phyloP scores from a whole-genome alignment of 805 yeast species.

The Saccharomycopsis sp. region DNA sequence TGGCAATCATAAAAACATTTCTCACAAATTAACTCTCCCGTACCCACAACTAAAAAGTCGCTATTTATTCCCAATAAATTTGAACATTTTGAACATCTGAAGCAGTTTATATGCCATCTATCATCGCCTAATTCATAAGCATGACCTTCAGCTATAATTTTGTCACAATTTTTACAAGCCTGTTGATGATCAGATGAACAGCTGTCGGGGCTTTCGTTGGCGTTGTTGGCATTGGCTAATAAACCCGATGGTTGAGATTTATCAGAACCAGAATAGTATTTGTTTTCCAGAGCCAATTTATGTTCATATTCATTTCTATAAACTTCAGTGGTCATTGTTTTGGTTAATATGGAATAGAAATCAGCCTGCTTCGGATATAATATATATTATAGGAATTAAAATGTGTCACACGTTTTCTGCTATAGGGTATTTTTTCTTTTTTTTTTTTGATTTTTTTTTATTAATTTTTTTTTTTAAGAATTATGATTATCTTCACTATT shows the following conservation, averaged over 20 bases:
- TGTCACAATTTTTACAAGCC: conserved; percentile 36
- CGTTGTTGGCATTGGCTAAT: not conserved
- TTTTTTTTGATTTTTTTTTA: too few relatives aligned
- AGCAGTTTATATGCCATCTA: conserved; percentile 94
- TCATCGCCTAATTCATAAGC: conserved; percentile 93
- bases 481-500: too few relatives aligned
- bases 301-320: not conserved
- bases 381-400: not conserved
- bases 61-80: conserved; percentile 77
- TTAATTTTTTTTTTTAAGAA: too few relatives aligned
- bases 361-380: not conserved
- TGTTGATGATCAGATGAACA: conserved; percentile 5
- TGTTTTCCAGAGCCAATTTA: not conserved
- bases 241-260: not conserved
- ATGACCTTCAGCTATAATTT: conserved; percentile 76
- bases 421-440: too few relatives aligned
- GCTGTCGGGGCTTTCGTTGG: not conserved
- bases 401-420: too few relatives aligned
- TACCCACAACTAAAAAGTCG: conserved; percentile 85
- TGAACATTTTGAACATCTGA: conserved; percentile 80
- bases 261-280: not conserved
- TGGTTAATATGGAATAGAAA: too few relatives aligned
- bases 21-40: conserved; percentile 84
- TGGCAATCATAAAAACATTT: conserved; percentile 89
- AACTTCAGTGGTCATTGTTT: not conserved